Evolutionary conservation across 2,329 filamentous ascomycete species (phyloP).

Genomic region (Massarina eburnea): DNA sequence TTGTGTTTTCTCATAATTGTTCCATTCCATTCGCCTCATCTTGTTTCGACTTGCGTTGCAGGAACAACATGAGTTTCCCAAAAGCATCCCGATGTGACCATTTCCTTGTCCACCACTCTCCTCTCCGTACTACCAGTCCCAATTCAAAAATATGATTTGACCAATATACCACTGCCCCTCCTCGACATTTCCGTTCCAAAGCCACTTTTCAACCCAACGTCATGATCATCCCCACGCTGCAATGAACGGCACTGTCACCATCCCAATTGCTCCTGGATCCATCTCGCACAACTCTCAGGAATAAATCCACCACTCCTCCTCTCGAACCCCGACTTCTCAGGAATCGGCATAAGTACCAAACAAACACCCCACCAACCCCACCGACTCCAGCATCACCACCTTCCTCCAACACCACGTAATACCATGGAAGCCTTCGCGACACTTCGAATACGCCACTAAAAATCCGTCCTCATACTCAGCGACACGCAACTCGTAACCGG

Average conservation of each 20-base stretch:
- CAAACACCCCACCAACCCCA: conserved; percentile 8
- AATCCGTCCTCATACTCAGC: conserved; percentile 30
- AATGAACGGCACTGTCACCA: conserved; percentile 14
- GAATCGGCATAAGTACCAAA: conserved; percentile 21
- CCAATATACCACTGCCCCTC: no score
- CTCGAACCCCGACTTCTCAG: conserved; percentile 25
- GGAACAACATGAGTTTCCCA: no score
- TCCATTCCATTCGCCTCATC: no score
- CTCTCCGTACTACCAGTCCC: no score
- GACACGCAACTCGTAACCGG: conserved; percentile 30
- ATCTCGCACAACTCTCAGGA: conserved; percentile 11
- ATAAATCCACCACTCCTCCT: conserved; percentile 15
- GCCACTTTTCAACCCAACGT: no score
- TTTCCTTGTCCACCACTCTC: no score
- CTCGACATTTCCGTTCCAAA: no score
- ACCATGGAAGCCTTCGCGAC: conserved; percentile 21
- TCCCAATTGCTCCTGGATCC: conserved; percentile 22
- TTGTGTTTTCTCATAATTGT: no score
- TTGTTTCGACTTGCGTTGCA: no score
- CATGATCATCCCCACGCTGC: neutral
- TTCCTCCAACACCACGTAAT: conserved; percentile 16
- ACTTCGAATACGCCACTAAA: conserved; percentile 30
- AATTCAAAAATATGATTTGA: no score
- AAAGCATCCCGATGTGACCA: no score
- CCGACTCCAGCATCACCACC: conserved; percentile 17